Evolutionary conservation across 257 asterid genomes (phyloP), one percentile per base, ranked within the genome.

Genomic region (Primulina eburnea): DNA sequence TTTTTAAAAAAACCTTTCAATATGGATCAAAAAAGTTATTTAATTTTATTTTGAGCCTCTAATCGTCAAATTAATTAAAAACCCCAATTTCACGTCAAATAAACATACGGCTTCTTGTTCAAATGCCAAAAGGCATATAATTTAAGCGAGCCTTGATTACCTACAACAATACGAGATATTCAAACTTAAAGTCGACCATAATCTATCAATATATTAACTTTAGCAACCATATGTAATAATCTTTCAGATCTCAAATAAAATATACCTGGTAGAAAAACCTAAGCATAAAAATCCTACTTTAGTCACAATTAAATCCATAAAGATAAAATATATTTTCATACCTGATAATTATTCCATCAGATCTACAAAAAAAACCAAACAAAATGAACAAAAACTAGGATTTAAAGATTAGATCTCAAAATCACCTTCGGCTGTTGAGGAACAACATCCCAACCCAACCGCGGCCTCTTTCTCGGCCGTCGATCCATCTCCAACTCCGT

Each of bases 371-470:
- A 16, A 50, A 50, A 3, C 43, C 11, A 63, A 38, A 43, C 1
- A 17, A 56, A 35, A 9, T 2, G 11, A 34, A 62, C 33, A 53
- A 24, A 47, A 7, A 14, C 30, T 20, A 40, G 8, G 57, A 74
- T 12, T 34, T 70, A 5, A 59, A 69, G 78, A 80, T 62, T 75
- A 47, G 79, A 85, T 67, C 56, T 20, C 14, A 24, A 63, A 72
- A 52, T 21, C 82, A 90, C 97, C 97, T 89, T 82, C 28, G 89
- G 82, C 33, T 76, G 81, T 40, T 81, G 87, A 60, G 97, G 96
- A 74, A 84, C 83, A 64, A 87, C 95, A 70, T 93, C 97, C 98
- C 98, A 93, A 7, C 96, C 98, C 84, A 90, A 63, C 35, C 98
- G 97, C 69, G 82, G 79, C 81, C 98, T 73, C 67, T 90, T 93